These are phyloP conservation scores for Geotrichum citri-aurantii DNA, from an alignment of 1,139 yeast genomes.

Conservation along the genomic window DNA sequence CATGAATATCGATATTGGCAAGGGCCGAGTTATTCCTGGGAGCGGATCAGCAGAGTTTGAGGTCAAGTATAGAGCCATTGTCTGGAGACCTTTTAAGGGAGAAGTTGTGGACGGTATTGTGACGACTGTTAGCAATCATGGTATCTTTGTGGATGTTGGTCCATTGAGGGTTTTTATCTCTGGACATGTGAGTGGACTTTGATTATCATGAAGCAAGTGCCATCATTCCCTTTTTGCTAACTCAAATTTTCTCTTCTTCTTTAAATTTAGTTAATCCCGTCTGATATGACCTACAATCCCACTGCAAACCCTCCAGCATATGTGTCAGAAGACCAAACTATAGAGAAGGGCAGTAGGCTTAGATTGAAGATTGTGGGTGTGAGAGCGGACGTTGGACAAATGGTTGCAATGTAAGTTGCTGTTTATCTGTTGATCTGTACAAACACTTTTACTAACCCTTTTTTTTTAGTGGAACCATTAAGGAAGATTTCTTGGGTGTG, in stretches of 20 bases:
- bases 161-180: slow-evolving; percentile 93
- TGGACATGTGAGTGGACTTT: slow-evolving; percentile 50
- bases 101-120: slow-evolving; percentile 97
- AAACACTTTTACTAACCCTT: slow-evolving; percentile 9
- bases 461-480: slow-evolving; percentile 65
- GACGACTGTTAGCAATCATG: slow-evolving; percentile 90
- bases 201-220: background rate
- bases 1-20: slow-evolving; percentile 90
- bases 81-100: slow-evolving; percentile 97
- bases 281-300: slow-evolving; percentile 90
- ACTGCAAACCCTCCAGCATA: slow-evolving; percentile 98
- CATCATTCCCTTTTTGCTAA: background rate
- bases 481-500: slow-evolving; percentile 95
- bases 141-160: slow-evolving; percentile 97
- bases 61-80: slow-evolving; percentile 93
- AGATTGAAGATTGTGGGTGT: slow-evolving; percentile 96
- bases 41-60: slow-evolving; percentile 94
- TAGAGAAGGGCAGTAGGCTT: slow-evolving; percentile 88
- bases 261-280: slow-evolving; percentile 60
- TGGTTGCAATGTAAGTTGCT: slow-evolving; percentile 65
- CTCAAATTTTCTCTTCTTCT: background rate
- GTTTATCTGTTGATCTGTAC: slow-evolving; percentile 2
- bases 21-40: slow-evolving; percentile 86
- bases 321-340: slow-evolving; percentile 89
- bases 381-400: slow-evolving; percentile 93